Evolutionary conservation across 148 eudicot species (phyloP), one percentile per base, ranked within the genome.

Genomic region (Bassia scoparia): DNA sequence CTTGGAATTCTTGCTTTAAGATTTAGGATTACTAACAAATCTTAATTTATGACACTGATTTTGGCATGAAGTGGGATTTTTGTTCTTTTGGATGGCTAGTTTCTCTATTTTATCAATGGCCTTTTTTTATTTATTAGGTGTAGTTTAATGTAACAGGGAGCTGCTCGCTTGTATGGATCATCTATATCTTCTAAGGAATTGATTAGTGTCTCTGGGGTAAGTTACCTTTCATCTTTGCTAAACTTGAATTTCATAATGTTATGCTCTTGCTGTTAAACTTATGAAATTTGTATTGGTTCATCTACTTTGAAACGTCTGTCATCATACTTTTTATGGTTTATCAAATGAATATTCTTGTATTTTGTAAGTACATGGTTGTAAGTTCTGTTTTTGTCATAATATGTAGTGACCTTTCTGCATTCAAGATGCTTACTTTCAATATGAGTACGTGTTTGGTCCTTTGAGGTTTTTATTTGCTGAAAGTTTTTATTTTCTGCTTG

Each of bases 161-260:
- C 97, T 79, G 91, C 98, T 81, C 96, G 96, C 38, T 81, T 91
- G 70, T 95, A 85, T 76, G 98, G 98, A 74, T 89, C 98, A 76
- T 88, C 96, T 48, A 86, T 95, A 48, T 79, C 96, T 68, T 88
- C 98, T 44, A 87, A 82, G 85, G 91, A 91, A 78, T 83, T 95
- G 31, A 87, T 95, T 80, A 87, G 83, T 80, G 98, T 91, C 9
- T 95, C 98, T 27, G 98, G 97, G 83, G 98, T 93, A 81, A 87
- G 92, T 80, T 74, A 30, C 16, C 23, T 61, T 35, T 62, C 34
- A 17, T 17, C 48, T 26, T 65, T 65, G 23, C 15, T 38, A 11
- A 20, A 34, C 20, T 34, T 37, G 38, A 35, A 20, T 21, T 61
- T 61, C 0, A 31, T 61, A 21, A 61, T 31, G 38, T 16, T 30